phyloP scores from a whole-genome alignment of 352 stramenopile genomes.

The Phytophthora pisi region DNA sequence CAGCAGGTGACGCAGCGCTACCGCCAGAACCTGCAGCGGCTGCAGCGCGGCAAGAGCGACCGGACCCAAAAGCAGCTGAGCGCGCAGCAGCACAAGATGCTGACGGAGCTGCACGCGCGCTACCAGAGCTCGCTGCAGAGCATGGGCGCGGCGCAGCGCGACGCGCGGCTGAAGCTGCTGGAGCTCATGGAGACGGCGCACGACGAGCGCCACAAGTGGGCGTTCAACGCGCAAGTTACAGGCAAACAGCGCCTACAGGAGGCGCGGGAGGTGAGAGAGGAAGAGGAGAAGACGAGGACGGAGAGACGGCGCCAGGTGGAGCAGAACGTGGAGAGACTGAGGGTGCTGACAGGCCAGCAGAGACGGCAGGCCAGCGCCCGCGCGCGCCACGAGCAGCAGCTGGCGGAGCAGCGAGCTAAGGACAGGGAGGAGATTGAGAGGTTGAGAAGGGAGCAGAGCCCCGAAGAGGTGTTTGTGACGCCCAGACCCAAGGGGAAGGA shows the following conservation, averaged over 20 bases:
- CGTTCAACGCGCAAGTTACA: conserved; percentile 39
- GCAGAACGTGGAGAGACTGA: conserved; percentile 52
- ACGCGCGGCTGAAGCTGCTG: conserved; percentile 59
- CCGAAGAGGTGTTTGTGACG: conserved; percentile 53
- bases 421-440: conserved; percentile 36
- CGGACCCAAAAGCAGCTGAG: conserved; percentile 33
- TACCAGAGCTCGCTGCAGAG: conserved; percentile 68
- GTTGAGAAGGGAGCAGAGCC: conserved; percentile 29
- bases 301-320: conserved; percentile 45
- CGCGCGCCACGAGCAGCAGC: conserved; percentile 45
- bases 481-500: conserved; percentile 45
- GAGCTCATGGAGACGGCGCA: conserved; percentile 60
- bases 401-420: conserved; percentile 28
- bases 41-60: conserved; percentile 49
- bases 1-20: conserved; percentile 78
- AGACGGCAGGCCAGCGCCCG: conserved; percentile 45
- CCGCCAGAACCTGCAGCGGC: conserved; percentile 58
- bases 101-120: conserved; percentile 52
- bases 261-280: conserved; percentile 32
- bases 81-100: conserved; percentile 42
- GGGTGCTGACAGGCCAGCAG: conserved; percentile 48
- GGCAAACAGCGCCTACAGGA: conserved; percentile 43
- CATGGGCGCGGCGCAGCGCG: conserved; percentile 66
- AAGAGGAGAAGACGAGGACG: conserved; percentile 32
- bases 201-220: conserved; percentile 63